These are phyloP conservation scores for Pelargonium citronellum DNA, from an alignment of 441 rosid genomes.

Conservation along the genomic window DNA sequence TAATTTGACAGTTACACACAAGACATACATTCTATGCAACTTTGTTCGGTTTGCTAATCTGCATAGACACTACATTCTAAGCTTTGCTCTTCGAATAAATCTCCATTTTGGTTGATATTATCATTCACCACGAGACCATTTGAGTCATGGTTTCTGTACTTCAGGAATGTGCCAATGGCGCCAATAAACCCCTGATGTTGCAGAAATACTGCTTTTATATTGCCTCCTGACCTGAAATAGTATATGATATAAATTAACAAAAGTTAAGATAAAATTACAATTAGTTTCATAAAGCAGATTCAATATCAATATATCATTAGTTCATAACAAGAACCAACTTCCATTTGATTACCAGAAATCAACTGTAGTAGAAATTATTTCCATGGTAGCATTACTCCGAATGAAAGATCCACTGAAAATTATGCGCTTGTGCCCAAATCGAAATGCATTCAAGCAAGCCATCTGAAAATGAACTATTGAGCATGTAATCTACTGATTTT, in stretches of 20 bases:
- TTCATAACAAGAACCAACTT: too few relatives aligned
- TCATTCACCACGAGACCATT: too few relatives aligned
- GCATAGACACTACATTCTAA: constrained; percentile 34
- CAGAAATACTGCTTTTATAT: not conserved
- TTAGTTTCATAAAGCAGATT: too few relatives aligned
- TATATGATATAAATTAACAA: too few relatives aligned
- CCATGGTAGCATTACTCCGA: constrained; percentile 94
- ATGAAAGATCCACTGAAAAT: constrained; percentile 78
- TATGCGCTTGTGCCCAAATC: constrained; percentile 26
- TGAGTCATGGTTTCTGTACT: constrained; percentile 12
- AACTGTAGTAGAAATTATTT: constrained; percentile 87
- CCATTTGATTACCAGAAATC: constrained; percentile 59
- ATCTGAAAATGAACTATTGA: constrained; percentile 5
- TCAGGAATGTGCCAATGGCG: not conserved
- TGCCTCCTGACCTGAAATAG: constrained; percentile 2
- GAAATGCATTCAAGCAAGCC: constrained; percentile 28
- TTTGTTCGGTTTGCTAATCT: constrained; percentile 14
- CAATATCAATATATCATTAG: too few relatives aligned
- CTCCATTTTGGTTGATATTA: constrained; percentile 11
- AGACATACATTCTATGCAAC: too few relatives aligned
- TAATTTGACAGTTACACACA: too few relatives aligned
- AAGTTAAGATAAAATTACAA: too few relatives aligned
- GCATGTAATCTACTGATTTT: constrained; percentile 25
- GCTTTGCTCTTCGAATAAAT: constrained; percentile 31
- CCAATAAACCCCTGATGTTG: not conserved